Base-by-base conservation (phyloP, 768 basidiomycete genomes). In the Suillus clintonianus region DNA sequence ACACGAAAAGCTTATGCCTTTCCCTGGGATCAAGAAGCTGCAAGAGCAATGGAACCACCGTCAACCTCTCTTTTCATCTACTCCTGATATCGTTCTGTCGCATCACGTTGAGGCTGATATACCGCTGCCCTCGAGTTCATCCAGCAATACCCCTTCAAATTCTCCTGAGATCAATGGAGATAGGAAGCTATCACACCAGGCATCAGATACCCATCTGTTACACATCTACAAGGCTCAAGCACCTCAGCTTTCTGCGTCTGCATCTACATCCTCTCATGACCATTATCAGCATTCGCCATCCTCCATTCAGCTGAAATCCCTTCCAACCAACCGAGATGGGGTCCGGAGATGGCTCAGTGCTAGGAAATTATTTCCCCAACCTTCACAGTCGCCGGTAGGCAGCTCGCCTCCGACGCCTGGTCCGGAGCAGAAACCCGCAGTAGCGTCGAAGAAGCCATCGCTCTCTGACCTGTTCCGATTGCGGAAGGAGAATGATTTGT, bases 21-120 rank as follows among this genome's bases (percentile, higher is more conserved):
- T 97, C 83, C 94, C 93, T 30, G 94, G 93, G 42, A 89, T 95
- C 75, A 84, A 88, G 70, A 85, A 86, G 68, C 80, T 95, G 42
- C 91, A 91, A 72, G 89, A 91, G 71, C 86, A 91, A 69, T 83
- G 88, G 59, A 76, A 75, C 37, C 86, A 81, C 68, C 85, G 86
- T 39, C 81, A 82, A 60, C 81, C 72, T 58, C 77, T 74, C 74
- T 83, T 82, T 3, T 77, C 80, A 9, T 83, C 85, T 11, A 82
- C 81, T 17, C 83, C 84, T 14, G 83, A 85, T 55, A 77, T 84
- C 47, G 74, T 79, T 54, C 72, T 81, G 3, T 74, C 82, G 24
- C 78, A 80, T 43, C 79, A 80, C 55, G 77, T 80, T 62, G 85
- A 88, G 60, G 75, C 73, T 39, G 78, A 81, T 48, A 69, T 72